A percentile compares a stretch with the other conserved stretches of the same genome.
These are phyloP conservation scores for Lecanicillium sp. DNA, from an alignment of 2,329 filamentous ascomycete species.

Conservation along the genomic window DNA sequence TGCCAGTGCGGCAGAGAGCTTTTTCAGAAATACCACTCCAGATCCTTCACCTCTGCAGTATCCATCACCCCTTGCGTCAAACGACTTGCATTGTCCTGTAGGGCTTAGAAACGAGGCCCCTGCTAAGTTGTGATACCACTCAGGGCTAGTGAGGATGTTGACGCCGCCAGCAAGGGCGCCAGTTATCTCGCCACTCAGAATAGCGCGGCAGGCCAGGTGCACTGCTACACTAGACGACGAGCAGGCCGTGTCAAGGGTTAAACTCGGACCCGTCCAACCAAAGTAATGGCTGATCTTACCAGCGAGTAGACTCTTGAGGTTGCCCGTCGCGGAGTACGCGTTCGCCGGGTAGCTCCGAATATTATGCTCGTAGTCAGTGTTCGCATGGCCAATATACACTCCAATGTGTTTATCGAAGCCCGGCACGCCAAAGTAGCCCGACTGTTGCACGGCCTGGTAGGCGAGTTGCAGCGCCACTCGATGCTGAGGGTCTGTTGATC, in stretches of 20 bases:
- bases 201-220: slow-evolving; percentile 22
- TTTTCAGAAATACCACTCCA: slow-evolving; percentile 38
- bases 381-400: slow-evolving; percentile 27
- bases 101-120: slow-evolving; percentile 18
- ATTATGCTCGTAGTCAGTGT: slow-evolving; percentile 33
- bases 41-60: slow-evolving; percentile 46
- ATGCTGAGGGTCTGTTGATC: slow-evolving; percentile 32
- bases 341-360: slow-evolving; percentile 24
- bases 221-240: slow-evolving; percentile 28
- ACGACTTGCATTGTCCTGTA: slow-evolving; percentile 24
- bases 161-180: slow-evolving; percentile 30
- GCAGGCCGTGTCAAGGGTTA: slow-evolving; percentile 31
- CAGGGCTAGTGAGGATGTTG: slow-evolving; percentile 25
- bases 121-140: slow-evolving; percentile 16
- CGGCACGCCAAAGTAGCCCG: slow-evolving; percentile 12
- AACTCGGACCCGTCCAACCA: slow-evolving; percentile 27
- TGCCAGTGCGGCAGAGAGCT: slow-evolving; percentile 33
- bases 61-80: slow-evolving; percentile 33
- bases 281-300: slow-evolving; percentile 28
- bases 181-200: slow-evolving; percentile 22
- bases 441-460: slow-evolving; percentile 30
- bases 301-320: slow-evolving; percentile 21
- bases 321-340: slow-evolving; percentile 30
- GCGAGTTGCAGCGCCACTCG: slow-evolving; percentile 28
- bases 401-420: slow-evolving; percentile 20